A percentile compares a stretch with the other conserved stretches of the same genome.
phyloP scores from a whole-genome alignment of 306 rosid genomes.

The Cucurbita argyrosperma region DNA sequence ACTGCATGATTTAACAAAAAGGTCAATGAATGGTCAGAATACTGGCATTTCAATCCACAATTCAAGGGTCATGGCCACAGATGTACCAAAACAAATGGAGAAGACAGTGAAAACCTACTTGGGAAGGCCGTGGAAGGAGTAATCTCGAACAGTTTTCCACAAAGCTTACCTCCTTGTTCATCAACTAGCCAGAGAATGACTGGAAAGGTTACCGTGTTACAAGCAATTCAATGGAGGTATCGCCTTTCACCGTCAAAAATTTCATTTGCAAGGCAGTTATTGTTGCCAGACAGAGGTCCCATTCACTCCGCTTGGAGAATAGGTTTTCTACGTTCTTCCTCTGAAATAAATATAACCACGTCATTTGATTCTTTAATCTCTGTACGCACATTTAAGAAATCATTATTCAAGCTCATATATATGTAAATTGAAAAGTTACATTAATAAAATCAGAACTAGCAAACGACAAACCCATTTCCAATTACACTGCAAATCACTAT shows the following conservation, averaged over 20 bases:
- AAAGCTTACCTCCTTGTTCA: constrained; percentile 25
- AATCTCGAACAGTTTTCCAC: constrained; percentile 29
- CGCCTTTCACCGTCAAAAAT: constrained; percentile 19
- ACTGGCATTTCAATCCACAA: constrained; percentile 33
- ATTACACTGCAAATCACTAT: neutral
- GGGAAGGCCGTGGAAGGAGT: constrained; percentile 44
- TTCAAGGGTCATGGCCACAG: constrained; percentile 27
- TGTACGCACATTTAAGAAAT: no score
- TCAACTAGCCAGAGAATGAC: constrained; percentile 23
- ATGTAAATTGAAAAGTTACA: neutral
- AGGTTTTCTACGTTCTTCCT: neutral
- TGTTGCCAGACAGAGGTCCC: constrained; percentile 41
- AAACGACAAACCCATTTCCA: neutral
- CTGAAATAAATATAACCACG: neutral
- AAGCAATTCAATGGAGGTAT: constrained; percentile 17
- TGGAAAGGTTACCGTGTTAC: constrained; percentile 43
- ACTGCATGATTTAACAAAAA: constrained; percentile 36
- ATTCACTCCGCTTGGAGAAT: constrained; percentile 8
- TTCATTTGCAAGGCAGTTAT: constrained; percentile 35
- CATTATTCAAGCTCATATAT: neutral
- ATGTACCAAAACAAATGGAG: constrained; percentile 17
- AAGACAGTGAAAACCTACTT: constrained; percentile 20
- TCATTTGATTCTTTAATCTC: neutral
- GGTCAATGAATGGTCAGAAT: constrained; percentile 25
- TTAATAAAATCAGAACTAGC: no score